Percentiles rank a stretch among this genome's conserved stretches.
phyloP scores from a whole-genome alignment of 2,329 filamentous ascomycete species.

The Rhynchosporium agropyri region DNA sequence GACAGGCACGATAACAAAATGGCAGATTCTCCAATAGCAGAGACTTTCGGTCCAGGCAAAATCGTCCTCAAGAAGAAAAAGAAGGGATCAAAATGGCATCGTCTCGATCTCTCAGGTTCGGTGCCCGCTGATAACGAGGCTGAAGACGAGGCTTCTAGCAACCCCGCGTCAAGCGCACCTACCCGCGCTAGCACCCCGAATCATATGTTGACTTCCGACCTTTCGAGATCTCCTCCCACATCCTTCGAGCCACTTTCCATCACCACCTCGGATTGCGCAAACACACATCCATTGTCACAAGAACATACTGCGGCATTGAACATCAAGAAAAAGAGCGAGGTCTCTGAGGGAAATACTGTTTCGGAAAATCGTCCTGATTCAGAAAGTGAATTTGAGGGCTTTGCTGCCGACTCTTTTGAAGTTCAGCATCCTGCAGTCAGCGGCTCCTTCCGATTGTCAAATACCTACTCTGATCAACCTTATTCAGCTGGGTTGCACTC shows the following conservation, averaged over 20 bases:
- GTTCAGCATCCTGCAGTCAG: neutral
- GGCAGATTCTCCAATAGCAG: neutral
- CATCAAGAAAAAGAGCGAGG: neutral
- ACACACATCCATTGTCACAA: neutral
- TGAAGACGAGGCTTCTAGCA: conserved; percentile 16
- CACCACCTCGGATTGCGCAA: neutral
- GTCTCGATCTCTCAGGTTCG: conserved; percentile 13
- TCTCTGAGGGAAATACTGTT: neutral
- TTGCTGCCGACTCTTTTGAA: neutral
- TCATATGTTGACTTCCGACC: neutral
- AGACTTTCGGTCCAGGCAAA: neutral
- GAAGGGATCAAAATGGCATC: conserved; percentile 15
- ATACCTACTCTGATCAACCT: neutral
- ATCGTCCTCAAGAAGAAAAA: conserved; percentile 16
- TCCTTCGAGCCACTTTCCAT: neutral
- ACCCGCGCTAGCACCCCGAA: conserved; percentile 13
- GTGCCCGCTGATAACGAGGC: conserved; percentile 9
- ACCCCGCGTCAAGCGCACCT: conserved; percentile 16
- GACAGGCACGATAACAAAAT: neutral
- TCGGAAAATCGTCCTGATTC: neutral
- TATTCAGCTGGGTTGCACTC: neutral
- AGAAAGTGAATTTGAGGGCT: conserved; percentile 10
- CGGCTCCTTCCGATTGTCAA: neutral
- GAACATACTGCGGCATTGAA: conserved; percentile 2
- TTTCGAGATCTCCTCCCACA: neutral